These are phyloP conservation scores for Penicillium flavigenum DNA, from an alignment of 495 filamentous ascomycete genomes.

Conservation along the genomic window DNA sequence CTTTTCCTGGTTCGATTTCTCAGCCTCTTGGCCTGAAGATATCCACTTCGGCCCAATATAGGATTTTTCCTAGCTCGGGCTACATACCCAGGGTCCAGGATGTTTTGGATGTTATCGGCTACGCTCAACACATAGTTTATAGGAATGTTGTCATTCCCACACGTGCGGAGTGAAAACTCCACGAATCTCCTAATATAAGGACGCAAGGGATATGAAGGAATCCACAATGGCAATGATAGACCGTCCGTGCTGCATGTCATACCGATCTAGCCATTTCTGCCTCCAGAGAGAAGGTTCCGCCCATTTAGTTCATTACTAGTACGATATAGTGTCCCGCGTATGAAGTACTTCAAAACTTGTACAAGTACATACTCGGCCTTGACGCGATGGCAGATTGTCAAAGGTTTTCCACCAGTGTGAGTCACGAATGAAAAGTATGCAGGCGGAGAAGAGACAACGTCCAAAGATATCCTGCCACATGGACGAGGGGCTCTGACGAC, in stretches of 20 bases:
- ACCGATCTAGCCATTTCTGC: conserved; percentile 16
- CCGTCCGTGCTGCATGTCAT: conserved; percentile 28
- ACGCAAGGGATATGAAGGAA: conserved; percentile 23
- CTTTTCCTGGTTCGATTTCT: conserved; percentile 18
- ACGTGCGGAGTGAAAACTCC: conserved; percentile 12
- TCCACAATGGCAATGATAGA: conserved; percentile 20
- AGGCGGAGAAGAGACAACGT: conserved; percentile 17
- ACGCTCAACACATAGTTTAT: background rate
- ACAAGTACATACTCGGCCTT: background rate
- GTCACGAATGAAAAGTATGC: conserved; percentile 11
- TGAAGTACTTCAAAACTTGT: background rate
- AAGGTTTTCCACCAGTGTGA: conserved; percentile 5
- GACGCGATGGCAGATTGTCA: background rate
- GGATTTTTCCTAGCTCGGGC: background rate
- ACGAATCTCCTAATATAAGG: conserved; percentile 2
- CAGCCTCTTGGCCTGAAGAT: conserved; percentile 1
- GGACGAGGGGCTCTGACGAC: conserved; percentile 9
- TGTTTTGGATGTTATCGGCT: background rate
- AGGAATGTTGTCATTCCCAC: background rate
- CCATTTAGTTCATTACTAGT: background rate
- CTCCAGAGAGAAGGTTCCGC: conserved; percentile 8
- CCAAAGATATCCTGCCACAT: conserved; percentile 27
- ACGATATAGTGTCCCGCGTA: background rate
- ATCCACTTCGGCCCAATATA: background rate
- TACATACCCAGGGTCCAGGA: background rate